Evolutionary conservation across 73 alveolate genomes (phyloP).

Genomic region (Loxodes magnus): DNA sequence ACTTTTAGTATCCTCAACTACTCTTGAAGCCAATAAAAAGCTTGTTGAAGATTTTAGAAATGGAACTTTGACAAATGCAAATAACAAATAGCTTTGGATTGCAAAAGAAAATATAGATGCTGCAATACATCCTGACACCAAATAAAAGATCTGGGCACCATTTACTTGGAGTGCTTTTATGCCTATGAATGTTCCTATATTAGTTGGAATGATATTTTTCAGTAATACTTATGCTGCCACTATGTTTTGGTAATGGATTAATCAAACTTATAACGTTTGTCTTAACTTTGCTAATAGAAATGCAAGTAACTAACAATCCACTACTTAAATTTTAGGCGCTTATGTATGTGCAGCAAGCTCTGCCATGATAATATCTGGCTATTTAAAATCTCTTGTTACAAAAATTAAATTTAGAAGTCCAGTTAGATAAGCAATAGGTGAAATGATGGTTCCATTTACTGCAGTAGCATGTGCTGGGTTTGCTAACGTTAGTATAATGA

Average conservation of each 20-base stretch:
- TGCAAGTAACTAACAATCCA: slow-evolving; percentile 23
- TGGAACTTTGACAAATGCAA: background rate
- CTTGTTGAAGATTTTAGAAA: slow-evolving; percentile 11
- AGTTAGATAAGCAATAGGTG: slow-evolving; percentile 22
- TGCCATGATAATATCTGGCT: slow-evolving; percentile 34
- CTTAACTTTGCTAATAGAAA: slow-evolving; percentile 45
- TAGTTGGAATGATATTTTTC: slow-evolving; percentile 48
- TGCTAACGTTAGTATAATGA: slow-evolving; percentile 35
- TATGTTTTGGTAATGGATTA: slow-evolving; percentile 43
- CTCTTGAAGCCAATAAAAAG: slow-evolving; percentile 10
- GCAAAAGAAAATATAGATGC: slow-evolving; percentile 22
- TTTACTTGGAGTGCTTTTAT: slow-evolving; percentile 45
- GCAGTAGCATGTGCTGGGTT: slow-evolving; percentile 60
- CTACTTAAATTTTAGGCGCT: slow-evolving; percentile 14
- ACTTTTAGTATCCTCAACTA: too few relatives aligned
- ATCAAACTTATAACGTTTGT: slow-evolving; percentile 50
- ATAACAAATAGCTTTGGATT: slow-evolving; percentile 15
- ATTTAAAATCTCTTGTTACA: slow-evolving; percentile 21
- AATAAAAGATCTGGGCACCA: slow-evolving; percentile 22
- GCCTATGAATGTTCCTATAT: slow-evolving; percentile 37
- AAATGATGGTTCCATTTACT: slow-evolving; percentile 23
- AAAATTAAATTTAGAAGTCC: slow-evolving; percentile 14
- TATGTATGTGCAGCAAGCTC: too few relatives aligned
- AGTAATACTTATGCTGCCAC: slow-evolving; percentile 30
- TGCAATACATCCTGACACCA: slow-evolving; percentile 55